Conservation (phyloP, 805 yeast species). For the Lachancea cidri region DNA sequence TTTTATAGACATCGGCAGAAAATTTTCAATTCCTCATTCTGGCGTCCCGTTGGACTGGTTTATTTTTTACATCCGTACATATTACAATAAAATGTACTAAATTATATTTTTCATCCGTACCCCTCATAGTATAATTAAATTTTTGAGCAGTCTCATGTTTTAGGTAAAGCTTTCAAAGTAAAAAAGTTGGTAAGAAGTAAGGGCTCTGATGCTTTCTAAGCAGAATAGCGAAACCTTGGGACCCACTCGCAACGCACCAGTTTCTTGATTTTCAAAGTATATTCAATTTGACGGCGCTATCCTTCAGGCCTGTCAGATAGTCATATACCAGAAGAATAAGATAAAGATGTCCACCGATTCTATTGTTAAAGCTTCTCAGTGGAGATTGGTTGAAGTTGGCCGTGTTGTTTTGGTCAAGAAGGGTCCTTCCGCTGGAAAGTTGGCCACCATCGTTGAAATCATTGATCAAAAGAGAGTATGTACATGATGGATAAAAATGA, state of each 20-base stretch:
- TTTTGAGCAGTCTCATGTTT: too few relatives aligned
- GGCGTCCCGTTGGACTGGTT: too few relatives aligned
- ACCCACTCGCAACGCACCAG: background rate
- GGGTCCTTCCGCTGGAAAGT: constrained; percentile 67
- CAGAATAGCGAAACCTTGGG: background rate
- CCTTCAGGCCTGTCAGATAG: background rate
- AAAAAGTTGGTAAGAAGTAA: too few relatives aligned
- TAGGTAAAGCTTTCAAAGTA: too few relatives aligned
- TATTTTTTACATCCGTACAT: too few relatives aligned
- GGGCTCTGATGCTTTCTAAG: background rate
- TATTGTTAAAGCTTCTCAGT: constrained; percentile 92
- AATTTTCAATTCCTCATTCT: too few relatives aligned
- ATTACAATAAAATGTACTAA: too few relatives aligned
- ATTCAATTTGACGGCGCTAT: constrained; percentile 1
- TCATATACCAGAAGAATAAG: constrained; percentile 9
- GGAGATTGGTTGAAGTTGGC: constrained; percentile 99
- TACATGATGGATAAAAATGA: constrained; percentile 18
- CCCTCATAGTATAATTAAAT: too few relatives aligned
- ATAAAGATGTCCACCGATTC: constrained; percentile 58
- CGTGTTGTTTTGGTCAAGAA: constrained; percentile 93
- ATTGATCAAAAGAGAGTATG: constrained; percentile 98
- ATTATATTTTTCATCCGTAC: too few relatives aligned
- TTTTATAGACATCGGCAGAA: background rate
- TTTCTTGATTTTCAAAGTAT: background rate
- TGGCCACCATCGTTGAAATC: constrained; percentile 97